These are phyloP conservation scores for Teunomyces atbi DNA, from an alignment of 805 yeast genomes.

Conservation along the genomic window DNA sequence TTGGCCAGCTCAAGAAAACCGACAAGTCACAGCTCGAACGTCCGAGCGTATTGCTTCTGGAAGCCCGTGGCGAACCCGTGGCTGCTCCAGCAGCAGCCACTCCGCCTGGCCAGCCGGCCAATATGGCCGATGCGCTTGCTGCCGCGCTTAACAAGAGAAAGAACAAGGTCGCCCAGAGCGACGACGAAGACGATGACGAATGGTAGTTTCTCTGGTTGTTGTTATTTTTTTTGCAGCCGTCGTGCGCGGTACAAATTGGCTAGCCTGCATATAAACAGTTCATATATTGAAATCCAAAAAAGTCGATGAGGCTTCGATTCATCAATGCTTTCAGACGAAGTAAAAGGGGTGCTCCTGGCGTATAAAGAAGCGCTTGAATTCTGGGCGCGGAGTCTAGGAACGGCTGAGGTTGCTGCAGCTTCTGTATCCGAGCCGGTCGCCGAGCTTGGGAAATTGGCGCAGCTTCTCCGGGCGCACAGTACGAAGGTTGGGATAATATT, in stretches of 20 bases:
- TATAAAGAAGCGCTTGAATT: constrained; percentile 30
- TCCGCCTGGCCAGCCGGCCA: constrained; percentile 57
- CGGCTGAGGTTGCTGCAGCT: constrained; percentile 16
- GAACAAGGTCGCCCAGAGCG: constrained; percentile 75
- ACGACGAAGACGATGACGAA: constrained; percentile 79
- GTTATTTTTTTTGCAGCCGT: constrained; percentile 2
- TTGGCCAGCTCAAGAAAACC: constrained; percentile 66
- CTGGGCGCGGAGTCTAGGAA: constrained; percentile 17
- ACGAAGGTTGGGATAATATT: constrained; percentile 75
- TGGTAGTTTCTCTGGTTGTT: constrained; percentile 22
- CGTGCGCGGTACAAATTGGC: neutral
- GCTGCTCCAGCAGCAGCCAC: constrained; percentile 34
- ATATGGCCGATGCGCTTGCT: constrained; percentile 83
- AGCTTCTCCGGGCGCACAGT: constrained; percentile 67
- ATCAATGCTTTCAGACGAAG: neutral
- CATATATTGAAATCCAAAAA: neutral
- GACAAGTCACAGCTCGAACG: constrained; percentile 82
- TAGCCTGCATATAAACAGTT: neutral
- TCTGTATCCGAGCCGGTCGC: constrained; percentile 44
- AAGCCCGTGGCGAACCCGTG: constrained; percentile 63
- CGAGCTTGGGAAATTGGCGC: constrained; percentile 59
- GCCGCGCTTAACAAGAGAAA: constrained; percentile 83
- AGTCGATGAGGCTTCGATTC: neutral
- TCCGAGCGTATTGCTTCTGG: constrained; percentile 71
- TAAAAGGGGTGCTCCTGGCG: constrained; percentile 20